phyloP scores from a whole-genome alignment of 441 rosid species.

The Aquilaria agallochum region DNA sequence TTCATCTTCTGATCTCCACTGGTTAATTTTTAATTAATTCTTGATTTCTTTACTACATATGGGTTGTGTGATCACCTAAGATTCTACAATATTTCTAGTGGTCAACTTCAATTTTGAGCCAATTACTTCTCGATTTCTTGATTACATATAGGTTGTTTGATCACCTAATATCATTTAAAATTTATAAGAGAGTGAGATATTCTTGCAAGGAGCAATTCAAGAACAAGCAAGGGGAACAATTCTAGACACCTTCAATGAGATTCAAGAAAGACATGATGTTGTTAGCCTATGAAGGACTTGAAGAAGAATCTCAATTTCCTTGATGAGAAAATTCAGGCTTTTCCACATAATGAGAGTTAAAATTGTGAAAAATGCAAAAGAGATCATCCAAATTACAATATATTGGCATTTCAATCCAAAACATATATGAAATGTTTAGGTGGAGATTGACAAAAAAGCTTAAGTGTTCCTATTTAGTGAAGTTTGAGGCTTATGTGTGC shows the following conservation, averaged over 20 bases:
- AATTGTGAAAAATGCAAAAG: too few relatives aligned
- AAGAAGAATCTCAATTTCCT: slow-evolving; percentile 50
- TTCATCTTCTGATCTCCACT: slow-evolving; percentile 25
- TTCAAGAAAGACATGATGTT: slow-evolving; percentile 80
- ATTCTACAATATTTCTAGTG: neutral
- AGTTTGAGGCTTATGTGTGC: too few relatives aligned
- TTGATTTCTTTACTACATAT: too few relatives aligned
- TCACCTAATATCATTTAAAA: neutral
- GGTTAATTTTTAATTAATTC: neutral
- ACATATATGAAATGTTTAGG: too few relatives aligned
- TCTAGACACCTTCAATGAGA: slow-evolving; percentile 54
- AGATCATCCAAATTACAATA: too few relatives aligned
- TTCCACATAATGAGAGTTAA: too few relatives aligned
- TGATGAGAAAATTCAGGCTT: too few relatives aligned
- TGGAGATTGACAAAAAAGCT: too few relatives aligned
- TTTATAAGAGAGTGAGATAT: slow-evolving; percentile 54
- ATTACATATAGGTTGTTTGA: too few relatives aligned
- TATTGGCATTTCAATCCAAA: too few relatives aligned
- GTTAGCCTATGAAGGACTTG: slow-evolving; percentile 41
- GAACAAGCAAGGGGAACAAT: slow-evolving; percentile 51
- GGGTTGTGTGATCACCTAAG: neutral
- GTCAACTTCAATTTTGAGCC: neutral
- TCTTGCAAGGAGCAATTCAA: slow-evolving; percentile 50
- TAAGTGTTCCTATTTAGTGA: too few relatives aligned
- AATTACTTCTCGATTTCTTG: neutral